Conservation (phyloP, 345 rosid species). For the Durio zibethinus region DNA sequence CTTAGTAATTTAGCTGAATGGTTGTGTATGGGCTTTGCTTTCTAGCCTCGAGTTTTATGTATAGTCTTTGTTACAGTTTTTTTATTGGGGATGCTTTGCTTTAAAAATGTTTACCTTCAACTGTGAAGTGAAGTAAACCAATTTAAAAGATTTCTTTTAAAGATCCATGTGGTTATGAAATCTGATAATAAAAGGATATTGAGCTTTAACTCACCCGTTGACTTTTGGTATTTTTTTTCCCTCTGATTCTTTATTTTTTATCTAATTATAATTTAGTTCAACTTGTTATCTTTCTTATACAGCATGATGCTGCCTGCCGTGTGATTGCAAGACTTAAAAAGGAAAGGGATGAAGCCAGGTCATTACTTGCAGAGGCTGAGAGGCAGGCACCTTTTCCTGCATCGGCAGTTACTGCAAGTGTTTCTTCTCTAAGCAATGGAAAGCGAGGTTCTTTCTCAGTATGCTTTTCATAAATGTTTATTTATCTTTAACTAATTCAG, state of each 20-base stretch:
- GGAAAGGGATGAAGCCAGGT: conserved; percentile 87
- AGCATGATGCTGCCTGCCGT: conserved; percentile 99
- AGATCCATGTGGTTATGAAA: background rate
- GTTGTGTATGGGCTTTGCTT: background rate
- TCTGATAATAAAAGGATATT: background rate
- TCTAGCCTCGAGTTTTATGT: background rate
- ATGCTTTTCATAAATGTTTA: background rate
- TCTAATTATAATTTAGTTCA: conserved; percentile 10
- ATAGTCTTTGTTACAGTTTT: background rate
- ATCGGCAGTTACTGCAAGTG: conserved; percentile 40
- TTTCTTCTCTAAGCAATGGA: conserved; percentile 69
- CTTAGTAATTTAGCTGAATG: background rate
- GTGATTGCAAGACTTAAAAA: conserved; percentile 96
- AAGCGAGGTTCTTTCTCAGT: conserved; percentile 58
- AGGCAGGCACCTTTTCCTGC: conserved; percentile 62
- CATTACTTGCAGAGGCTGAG: conserved; percentile 76
- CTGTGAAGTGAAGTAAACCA: background rate
- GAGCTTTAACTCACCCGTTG: background rate
- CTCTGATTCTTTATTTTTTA: background rate
- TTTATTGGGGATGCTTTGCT: background rate
- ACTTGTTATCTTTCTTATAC: conserved; percentile 17
- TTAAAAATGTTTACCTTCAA: background rate
- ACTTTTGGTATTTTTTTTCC: background rate
- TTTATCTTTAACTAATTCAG: background rate
- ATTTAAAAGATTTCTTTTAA: background rate